Evolutionary conservation across 2,329 filamentous ascomycete genomes (phyloP), one percentile per base, ranked within the genome.

Genomic region (Calonectria hawksworthii): DNA sequence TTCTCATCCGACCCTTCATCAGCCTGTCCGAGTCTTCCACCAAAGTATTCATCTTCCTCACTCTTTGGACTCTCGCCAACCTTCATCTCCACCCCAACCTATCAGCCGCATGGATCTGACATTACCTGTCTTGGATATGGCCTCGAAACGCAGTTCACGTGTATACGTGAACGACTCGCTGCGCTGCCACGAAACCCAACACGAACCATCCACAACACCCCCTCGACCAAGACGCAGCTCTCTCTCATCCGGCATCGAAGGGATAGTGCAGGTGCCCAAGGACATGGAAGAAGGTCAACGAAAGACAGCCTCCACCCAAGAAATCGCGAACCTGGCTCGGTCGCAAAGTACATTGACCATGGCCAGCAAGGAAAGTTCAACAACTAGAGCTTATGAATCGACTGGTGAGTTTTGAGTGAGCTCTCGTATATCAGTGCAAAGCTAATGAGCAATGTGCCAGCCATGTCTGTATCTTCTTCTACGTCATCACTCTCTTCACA

Each of bases 161-260:
- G 65, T 70, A 21, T 79, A 76, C 21, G 69, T 80, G 65, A 78
- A 80, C 61, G 79, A 80, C 52, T 54, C 64, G 9, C 52, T 68
- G 1, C 75, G 75, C 26, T 28, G 52, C 41, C 71, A 64, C 26
- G 76, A 78, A 38, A 56, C 65, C 18, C 70, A 80, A 13, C 50
- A 73, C 61, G 74, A 41, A 26, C 63, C 74, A 18, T 52, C 76
- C 14, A 74, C 68, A 8, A 76, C 80, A 2, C 77, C 82, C 4
- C 82, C 80, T 59, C 76, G 80, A 54, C 82, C 82, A 50, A 78
- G 82, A 70, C 80, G 80, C 34, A 82, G 78, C 56, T 85, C 83
- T 2, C 80, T 80, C 50, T 82, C 79, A 74, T 80, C 82, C 8
- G 68, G 77, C 41, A 80, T 74, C 51, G 83, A 85, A 44, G 83